phyloP scores from a whole-genome alignment of 805 yeast species.

The Ogataea dorogensis region DNA sequence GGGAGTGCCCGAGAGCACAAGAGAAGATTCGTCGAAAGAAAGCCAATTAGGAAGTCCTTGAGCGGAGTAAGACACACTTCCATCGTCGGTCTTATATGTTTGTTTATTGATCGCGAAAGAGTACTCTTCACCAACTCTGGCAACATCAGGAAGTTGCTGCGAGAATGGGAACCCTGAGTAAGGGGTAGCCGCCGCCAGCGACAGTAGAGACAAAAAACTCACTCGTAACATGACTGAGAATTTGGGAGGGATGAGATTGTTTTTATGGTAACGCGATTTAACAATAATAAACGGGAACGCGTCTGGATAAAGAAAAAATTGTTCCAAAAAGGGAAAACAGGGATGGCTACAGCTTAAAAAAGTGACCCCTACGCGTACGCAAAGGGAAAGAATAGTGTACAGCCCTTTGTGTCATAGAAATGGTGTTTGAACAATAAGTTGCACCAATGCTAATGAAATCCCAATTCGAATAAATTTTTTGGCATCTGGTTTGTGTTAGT shows the following conservation, averaged over 20 bases:
- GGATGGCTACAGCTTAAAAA: constrained; percentile 2
- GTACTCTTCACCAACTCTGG: constrained; percentile 63
- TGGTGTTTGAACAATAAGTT: no score
- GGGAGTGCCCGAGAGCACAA: constrained; percentile 73
- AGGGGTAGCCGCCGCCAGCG: constrained; percentile 42
- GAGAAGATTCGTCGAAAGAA: constrained; percentile 57
- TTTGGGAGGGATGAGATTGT: constrained; percentile 9
- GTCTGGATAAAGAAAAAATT: constrained; percentile 6
- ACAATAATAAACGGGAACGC: constrained; percentile 6
- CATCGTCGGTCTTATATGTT: constrained; percentile 56
- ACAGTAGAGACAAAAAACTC: constrained; percentile 7
- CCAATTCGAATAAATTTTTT: no score
- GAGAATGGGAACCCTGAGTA: constrained; percentile 72
- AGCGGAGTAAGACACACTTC: constrained; percentile 53
- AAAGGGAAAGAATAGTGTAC: no score
- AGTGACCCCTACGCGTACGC: no score
- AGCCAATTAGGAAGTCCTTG: constrained; percentile 76
- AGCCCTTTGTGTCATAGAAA: no score
- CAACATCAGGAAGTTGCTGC: constrained; percentile 86
- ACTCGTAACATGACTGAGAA: constrained; percentile 10
- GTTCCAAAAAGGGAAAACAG: constrained; percentile 7
- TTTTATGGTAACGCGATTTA: constrained; percentile 11
- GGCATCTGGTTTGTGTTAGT: no score
- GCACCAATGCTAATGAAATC: no score
- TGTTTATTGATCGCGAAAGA: constrained; percentile 64